Conservation (phyloP, 139 green algal genomes). For the Haematococcus lacustris region DNA sequence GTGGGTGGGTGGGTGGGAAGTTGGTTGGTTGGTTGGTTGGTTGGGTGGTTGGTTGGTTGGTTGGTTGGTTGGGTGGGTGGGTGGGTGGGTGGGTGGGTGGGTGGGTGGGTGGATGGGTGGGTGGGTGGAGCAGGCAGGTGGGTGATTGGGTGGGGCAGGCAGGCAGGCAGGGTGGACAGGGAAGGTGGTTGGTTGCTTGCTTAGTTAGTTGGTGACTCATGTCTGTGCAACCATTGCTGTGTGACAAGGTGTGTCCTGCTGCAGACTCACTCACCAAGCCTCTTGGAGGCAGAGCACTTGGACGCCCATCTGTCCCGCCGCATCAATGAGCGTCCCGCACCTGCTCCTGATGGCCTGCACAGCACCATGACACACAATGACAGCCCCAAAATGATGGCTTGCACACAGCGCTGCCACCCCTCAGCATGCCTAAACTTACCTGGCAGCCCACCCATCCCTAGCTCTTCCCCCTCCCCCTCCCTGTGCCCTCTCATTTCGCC, state of each 20-base stretch:
- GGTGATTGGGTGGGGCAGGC: not conserved
- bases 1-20: not conserved
- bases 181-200: not conserved
- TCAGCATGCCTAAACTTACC: not conserved
- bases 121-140: not conserved
- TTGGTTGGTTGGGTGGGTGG: not conserved
- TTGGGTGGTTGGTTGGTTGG: not conserved
- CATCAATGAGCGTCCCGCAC: conserved; percentile 60
- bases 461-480: not conserved
- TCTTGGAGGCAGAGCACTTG: conserved; percentile 93
- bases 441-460: not conserved
- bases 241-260: not conserved
- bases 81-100: not conserved
- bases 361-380: not conserved
- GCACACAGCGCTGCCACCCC: not conserved
- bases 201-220: not conserved
- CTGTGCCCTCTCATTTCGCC: not conserved
- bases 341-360: conserved; percentile 57
- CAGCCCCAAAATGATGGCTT: not conserved
- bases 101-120: not conserved
- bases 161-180: too few species aligned
- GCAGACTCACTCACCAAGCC: conserved; percentile 52
- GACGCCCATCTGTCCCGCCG: conserved; percentile 68
- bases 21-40: not conserved
- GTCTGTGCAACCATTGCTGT: not conserved